These are phyloP conservation scores for Camelina laxa DNA, from an alignment of 345 rosid genomes.

Conservation along the genomic window DNA sequence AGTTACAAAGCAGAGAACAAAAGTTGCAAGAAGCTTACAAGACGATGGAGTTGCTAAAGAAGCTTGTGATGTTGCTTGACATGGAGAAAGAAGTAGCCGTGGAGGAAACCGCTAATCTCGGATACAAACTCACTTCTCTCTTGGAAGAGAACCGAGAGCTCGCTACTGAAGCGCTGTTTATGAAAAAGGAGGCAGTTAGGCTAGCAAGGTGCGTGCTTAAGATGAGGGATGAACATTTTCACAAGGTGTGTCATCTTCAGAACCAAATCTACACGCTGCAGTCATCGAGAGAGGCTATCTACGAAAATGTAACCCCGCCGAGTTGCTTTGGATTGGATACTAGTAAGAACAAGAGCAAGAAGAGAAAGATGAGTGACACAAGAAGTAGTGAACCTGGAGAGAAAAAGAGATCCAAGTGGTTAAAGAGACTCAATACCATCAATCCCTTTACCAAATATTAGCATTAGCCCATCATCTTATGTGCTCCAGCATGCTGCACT, in stretches of 20 bases:
- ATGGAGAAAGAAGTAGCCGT: conserved; percentile 63
- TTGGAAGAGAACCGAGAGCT: conserved; percentile 60
- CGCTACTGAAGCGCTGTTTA: conserved; percentile 50
- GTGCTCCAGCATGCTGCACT: not conserved
- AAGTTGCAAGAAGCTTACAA: conserved; percentile 46
- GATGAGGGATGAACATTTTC: conserved; percentile 66
- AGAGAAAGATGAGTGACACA: conserved; percentile 42
- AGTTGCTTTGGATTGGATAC: conserved; percentile 38
- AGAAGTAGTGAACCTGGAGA: conserved; percentile 32
- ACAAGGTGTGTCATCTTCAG: conserved; percentile 47
- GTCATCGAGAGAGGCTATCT: conserved; percentile 35
- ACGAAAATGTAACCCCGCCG: not conserved
- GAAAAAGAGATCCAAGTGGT: conserved; percentile 42
- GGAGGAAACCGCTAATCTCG: conserved; percentile 59
- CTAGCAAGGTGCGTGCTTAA: conserved; percentile 56
- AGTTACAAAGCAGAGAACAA: conserved; percentile 43
- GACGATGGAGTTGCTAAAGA: conserved; percentile 63
- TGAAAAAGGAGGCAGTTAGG: conserved; percentile 61
- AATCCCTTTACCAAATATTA: conserved; percentile 40
- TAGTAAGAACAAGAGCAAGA: conserved; percentile 50
- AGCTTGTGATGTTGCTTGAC: conserved; percentile 65
- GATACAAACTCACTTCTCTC: conserved; percentile 47
- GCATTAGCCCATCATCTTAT: conserved; percentile 15
- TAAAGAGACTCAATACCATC: conserved; percentile 32
- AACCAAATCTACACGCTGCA: conserved; percentile 53